Evolutionary conservation across 495 filamentous ascomycete species (phyloP).

Genomic region (Aspergillus nanangensis): DNA sequence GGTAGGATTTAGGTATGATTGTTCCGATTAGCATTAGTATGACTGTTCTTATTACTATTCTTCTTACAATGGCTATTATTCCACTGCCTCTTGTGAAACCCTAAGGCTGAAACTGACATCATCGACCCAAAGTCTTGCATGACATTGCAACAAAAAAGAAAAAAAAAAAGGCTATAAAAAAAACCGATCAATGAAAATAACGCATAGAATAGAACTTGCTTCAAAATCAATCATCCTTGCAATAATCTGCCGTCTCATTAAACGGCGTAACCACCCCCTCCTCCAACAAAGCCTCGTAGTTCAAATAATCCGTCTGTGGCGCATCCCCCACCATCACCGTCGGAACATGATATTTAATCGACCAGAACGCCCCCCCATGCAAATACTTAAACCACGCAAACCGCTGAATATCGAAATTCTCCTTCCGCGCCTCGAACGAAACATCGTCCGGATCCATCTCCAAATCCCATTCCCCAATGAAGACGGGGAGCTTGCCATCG

Average conservation of each 20-base stretch:
- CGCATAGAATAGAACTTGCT: too few species aligned
- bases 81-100: too few species aligned
- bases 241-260: neutral
- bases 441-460: neutral
- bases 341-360: neutral
- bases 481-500: neutral
- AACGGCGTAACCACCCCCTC: neutral
- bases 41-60: too few species aligned
- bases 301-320: neutral
- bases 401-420: neutral
- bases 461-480: neutral
- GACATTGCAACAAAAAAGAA: too few species aligned
- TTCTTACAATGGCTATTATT: too few species aligned
- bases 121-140: too few species aligned
- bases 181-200: too few species aligned
- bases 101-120: too few species aligned
- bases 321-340: neutral
- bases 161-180: too few species aligned
- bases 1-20: too few species aligned
- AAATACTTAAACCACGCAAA: neutral
- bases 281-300: neutral
- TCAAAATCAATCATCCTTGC: too few species aligned
- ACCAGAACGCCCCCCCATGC: neutral
- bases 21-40: too few species aligned
- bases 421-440: neutral